phyloP scores from a whole-genome alignment of 768 basidiomycete species.

The Gautieria morchelliformis region DNA sequence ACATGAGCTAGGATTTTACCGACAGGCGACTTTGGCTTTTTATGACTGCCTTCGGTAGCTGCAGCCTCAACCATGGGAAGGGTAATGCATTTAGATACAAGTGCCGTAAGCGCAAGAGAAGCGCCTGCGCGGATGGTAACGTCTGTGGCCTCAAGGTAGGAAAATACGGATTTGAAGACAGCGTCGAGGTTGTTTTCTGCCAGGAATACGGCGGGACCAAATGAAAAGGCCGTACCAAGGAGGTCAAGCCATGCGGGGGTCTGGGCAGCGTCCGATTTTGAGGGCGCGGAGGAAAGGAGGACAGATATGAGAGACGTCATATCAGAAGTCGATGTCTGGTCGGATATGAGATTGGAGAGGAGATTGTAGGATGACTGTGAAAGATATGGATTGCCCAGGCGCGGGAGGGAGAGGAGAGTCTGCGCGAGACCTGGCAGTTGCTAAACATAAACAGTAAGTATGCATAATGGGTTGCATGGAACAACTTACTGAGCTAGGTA shows the following conservation, averaged over 20 bases:
- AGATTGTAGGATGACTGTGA: conserved; percentile 82
- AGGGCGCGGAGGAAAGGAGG: conserved; percentile 59
- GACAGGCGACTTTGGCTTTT: conserved; percentile 41
- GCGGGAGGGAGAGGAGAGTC: conserved; percentile 71
- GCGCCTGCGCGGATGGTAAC: conserved; percentile 50
- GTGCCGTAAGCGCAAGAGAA: conserved; percentile 46
- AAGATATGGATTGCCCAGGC: conserved; percentile 81
- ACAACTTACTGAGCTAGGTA: conserved; percentile 54
- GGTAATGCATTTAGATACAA: conserved; percentile 64
- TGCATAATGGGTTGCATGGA: neutral
- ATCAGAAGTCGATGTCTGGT: conserved; percentile 37
- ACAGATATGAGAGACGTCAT: conserved; percentile 50
- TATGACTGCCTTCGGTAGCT: conserved; percentile 25
- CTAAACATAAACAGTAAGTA: conserved; percentile 30
- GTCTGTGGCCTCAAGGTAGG: conserved; percentile 67
- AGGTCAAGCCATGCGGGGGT: conserved; percentile 73
- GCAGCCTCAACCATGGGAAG: conserved; percentile 48
- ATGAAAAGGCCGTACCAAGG: conserved; percentile 3
- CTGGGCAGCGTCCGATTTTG: conserved; percentile 56
- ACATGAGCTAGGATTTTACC: conserved; percentile 54
- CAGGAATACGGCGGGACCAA: neutral
- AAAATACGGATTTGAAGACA: conserved; percentile 71
- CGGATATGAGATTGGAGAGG: conserved; percentile 68
- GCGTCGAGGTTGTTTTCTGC: conserved; percentile 28
- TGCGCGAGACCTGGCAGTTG: conserved; percentile 60